Percentiles rank a stretch among this genome's conserved stretches.
Evolutionary conservation across 1,139 yeast species (phyloP).

Genomic region (Pneumocystis wakefieldiae): DNA sequence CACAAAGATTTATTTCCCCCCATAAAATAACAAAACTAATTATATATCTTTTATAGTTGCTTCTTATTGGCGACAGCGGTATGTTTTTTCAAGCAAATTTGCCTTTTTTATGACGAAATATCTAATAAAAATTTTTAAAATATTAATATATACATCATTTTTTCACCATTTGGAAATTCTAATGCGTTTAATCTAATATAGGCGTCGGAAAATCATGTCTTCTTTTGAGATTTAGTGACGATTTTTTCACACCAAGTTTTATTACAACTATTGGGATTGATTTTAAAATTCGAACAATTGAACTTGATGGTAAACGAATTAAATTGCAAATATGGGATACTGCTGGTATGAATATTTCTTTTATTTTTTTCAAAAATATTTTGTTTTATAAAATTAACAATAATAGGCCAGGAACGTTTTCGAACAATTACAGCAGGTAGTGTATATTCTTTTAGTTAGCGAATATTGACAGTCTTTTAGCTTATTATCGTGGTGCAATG

Average conservation of each 20-base stretch:
- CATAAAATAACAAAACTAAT: not conserved
- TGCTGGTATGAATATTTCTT: conserved; percentile 35
- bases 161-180: not conserved
- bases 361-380: not conserved
- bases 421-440: conserved; percentile 73
- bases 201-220: conserved; percentile 96
- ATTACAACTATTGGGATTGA: conserved; percentile 97
- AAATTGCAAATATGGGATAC: conserved; percentile 98
- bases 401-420: conserved; percentile 71
- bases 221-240: conserved; percentile 85
- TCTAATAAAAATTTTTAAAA: not conserved
- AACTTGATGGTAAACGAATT: conserved; percentile 79
- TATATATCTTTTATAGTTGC: not conserved
- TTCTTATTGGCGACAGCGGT: not conserved
- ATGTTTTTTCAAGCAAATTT: not conserved
- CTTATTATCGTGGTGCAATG: conserved; percentile 97
- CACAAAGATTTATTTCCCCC: not conserved
- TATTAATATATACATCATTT: not conserved
- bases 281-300: conserved; percentile 92
- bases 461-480: conserved; percentile 21
- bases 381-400: not conserved
- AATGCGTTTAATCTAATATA: not conserved
- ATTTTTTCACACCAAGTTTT: conserved; percentile 88
- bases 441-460: not conserved
- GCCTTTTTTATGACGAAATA: not conserved